Base-by-base conservation (phyloP, 78 protist genomes). In the Carpediemonas membranifera region DNA sequence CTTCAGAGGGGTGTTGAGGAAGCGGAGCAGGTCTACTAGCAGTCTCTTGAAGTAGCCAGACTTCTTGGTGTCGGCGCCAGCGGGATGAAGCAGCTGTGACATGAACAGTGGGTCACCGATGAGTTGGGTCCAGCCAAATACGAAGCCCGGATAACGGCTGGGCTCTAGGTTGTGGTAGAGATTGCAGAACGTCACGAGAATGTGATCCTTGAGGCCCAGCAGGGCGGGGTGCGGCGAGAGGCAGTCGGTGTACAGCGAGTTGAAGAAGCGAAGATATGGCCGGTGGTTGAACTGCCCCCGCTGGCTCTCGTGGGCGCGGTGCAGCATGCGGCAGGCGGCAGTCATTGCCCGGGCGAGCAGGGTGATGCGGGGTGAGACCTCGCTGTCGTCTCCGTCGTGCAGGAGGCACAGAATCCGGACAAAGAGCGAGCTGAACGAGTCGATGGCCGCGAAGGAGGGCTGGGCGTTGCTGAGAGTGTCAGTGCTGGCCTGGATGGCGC, bases 121-220 rank as follows among this genome's bases (percentile, higher is more conserved):
- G 31, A 93, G 79, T 59, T 90, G 91, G 33, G 93, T 74, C 98
- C 98, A 95, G 24, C 90, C 89, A 68, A 95, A 95, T 21, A 92
- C 86, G 61, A 95, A 94, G n/a, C 79, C 88, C 15, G 96, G 96
- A 18, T 79, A 24, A 14, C 68, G 80, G n/a, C 18, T 27, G 58
- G 98, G 98, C 28, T 57, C 76, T n/a, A 92, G 55, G 25, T 68
- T 65, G 51, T 76, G 80, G 31, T 90, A 44, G 15, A 83, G 65
- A 41, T 77, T 59, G 36, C 75, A 64, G 73, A 92, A 79, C n/a
- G 77, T 55, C 18, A 18, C 5, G 54, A 92, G 62, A 30, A 84
- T 43, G 55, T 71, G 89, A 18, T 21, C 31, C 34, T 57, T 53
- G 34, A 66, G 30, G 16, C 60, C 37, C 33, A 89, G 92, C n/a